Evolutionary conservation across 225 moss, liverwort and hornwort species (phyloP).

Genomic region (Polytrichum formosum): DNA sequence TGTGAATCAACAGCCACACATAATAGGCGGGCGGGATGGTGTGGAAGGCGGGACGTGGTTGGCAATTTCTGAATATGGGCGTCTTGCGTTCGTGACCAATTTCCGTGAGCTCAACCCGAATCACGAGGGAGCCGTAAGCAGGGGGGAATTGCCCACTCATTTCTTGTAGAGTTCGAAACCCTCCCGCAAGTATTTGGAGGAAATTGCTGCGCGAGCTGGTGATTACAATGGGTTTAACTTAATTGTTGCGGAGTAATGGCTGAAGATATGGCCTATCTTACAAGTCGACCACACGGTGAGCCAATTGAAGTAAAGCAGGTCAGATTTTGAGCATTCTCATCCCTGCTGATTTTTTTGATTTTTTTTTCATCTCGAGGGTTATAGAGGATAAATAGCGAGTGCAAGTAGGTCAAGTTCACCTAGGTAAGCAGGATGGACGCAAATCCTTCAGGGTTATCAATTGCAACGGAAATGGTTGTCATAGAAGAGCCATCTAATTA

Average conservation of each 20-base stretch:
- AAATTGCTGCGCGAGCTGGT: constrained; percentile 45
- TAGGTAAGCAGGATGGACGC: too few relatives aligned
- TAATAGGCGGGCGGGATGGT: constrained; percentile 74
- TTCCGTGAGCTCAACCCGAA: constrained; percentile 33
- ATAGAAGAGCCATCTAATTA: too few relatives aligned
- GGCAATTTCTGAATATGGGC: constrained; percentile 66
- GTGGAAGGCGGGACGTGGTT: constrained; percentile 82
- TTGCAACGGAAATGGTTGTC: too few relatives aligned
- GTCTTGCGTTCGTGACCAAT: constrained; percentile 82
- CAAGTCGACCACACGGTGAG: constrained; percentile 55
- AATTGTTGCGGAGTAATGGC: constrained; percentile 63
- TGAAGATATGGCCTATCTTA: constrained; percentile 72
- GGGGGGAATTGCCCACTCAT: constrained; percentile 60
- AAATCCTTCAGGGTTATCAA: too few relatives aligned
- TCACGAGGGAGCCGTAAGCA: constrained; percentile 34
- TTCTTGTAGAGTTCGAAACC: constrained; percentile 55
- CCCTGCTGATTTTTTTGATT: too few relatives aligned
- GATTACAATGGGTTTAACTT: constrained; percentile 86
- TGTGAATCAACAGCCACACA: constrained; percentile 23
- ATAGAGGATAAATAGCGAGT: too few relatives aligned
- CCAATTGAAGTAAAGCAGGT: constrained; percentile 45
- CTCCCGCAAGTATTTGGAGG: constrained; percentile 61
- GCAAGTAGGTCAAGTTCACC: too few relatives aligned
- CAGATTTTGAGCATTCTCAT: not conserved
- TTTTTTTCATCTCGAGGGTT: too few relatives aligned